These are phyloP conservation scores for Trypanosoma theileri DNA, from an alignment of 208 protist species.

Conservation along the genomic window DNA sequence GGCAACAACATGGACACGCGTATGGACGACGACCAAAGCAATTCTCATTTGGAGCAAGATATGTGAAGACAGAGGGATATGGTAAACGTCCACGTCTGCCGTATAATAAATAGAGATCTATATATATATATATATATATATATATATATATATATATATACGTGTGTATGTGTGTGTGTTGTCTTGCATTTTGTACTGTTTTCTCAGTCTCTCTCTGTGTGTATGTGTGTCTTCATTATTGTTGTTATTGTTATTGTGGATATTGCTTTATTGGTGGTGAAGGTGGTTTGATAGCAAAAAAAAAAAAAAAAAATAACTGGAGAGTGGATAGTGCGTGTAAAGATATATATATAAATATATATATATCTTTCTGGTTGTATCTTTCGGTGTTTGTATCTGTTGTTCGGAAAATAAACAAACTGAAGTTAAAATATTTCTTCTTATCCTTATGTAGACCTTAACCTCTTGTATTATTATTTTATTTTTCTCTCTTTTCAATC, in stretches of 20 bases:
- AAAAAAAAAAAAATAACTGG: no score
- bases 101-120: conserved; percentile 83
- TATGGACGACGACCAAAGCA: conserved; percentile 81
- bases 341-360: no score
- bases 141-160: no score
- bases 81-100: conserved; percentile 80
- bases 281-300: no score
- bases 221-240: background rate
- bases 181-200: background rate
- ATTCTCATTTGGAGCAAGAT: conserved; percentile 69
- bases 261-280: background rate
- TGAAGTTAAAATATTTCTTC: no score
- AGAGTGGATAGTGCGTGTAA: no score
- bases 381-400: no score
- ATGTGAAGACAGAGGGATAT: conserved; percentile 88
- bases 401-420: no score
- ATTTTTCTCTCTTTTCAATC: background rate
- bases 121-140: no score
- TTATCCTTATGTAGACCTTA: background rate
- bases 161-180: no score
- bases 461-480: conserved; percentile 2
- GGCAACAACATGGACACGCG: conserved; percentile 72
- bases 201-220: background rate
- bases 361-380: no score
- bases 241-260: background rate